Evolutionary conservation across 306 rosid species (phyloP).

Genomic region (Dalbergia cochinchinensis): DNA sequence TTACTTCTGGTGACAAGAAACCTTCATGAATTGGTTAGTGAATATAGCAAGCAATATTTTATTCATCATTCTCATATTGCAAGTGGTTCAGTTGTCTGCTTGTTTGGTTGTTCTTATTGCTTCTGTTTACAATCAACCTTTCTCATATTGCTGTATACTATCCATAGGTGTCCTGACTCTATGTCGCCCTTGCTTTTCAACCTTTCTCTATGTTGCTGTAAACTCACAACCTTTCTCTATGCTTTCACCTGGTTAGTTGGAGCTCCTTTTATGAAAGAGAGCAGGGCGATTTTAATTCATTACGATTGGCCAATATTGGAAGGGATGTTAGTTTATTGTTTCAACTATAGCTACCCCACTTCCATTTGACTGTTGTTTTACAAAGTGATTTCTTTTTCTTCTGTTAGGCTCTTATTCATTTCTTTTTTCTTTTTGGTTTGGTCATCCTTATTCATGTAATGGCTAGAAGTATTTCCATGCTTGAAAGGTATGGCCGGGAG

Average conservation of each 20-base stretch:
- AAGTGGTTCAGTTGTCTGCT: not conserved
- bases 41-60: not conserved
- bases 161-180: not conserved
- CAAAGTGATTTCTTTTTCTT: conserved; percentile 26
- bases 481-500: conserved; percentile 7
- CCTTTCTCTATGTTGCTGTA: not conserved
- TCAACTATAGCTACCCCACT: conserved; percentile 34
- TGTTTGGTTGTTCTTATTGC: not conserved
- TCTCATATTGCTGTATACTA: conserved; percentile 36
- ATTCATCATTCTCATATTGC: not conserved
- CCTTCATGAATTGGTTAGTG: conserved; percentile 9
- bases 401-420: conserved; percentile 5
- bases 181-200: not conserved
- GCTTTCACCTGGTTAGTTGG: not conserved
- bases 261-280: conserved; percentile 15
- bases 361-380: conserved; percentile 11
- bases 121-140: not conserved
- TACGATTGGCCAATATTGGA: conserved; percentile 21
- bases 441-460: conserved; percentile 31
- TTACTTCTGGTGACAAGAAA: conserved; percentile 27
- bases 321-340: conserved; percentile 1
- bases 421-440: not conserved
- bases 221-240: not conserved
- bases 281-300: not conserved
- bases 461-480: conserved; percentile 26